A percentile compares a stretch with the other conserved stretches of the same genome.
phyloP scores from a whole-genome alignment of 192 early-diverging fungal species.

The Linnemannia exigua region DNA sequence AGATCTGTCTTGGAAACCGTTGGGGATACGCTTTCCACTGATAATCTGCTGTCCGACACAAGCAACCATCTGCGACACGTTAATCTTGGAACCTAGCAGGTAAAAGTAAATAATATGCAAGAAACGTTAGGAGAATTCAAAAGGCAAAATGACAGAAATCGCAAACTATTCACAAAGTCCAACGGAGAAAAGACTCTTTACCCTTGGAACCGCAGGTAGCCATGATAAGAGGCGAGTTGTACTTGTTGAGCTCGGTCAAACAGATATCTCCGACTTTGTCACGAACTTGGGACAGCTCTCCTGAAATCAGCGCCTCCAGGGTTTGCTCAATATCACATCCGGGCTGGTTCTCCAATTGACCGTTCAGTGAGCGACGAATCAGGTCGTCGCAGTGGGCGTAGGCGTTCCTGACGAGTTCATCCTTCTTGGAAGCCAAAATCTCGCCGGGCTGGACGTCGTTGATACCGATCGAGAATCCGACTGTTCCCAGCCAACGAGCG shows the following conservation, averaged over 20 bases:
- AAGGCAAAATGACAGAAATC: background rate
- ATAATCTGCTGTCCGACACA: constrained; percentile 99
- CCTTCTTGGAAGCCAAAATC: constrained; percentile 83
- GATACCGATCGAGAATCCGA: constrained; percentile 98
- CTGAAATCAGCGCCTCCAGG: constrained; percentile 89
- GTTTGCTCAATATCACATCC: constrained; percentile 92
- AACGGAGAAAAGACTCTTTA: constrained; percentile 15
- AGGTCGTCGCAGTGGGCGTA: constrained; percentile 89
- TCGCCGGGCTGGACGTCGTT: constrained; percentile 95
- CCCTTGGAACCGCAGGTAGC: constrained; percentile 99
- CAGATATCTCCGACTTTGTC: constrained; percentile 93
- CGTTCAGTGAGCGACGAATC: constrained; percentile 77
- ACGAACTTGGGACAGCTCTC: constrained; percentile 91
- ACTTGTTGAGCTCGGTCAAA: constrained; percentile 91
- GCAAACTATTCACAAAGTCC: background rate
- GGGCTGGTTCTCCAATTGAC: constrained; percentile 84
- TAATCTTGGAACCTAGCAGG: constrained; percentile 88
- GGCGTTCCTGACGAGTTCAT: constrained; percentile 81
- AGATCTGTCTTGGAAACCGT: constrained; percentile 97
- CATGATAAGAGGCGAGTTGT: constrained; percentile 99
- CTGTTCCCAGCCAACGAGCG: constrained; percentile 87
- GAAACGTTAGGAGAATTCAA: background rate
- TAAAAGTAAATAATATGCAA: background rate
- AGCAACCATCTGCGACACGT: constrained; percentile 99
- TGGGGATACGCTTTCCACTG: constrained; percentile 93